Conservation (phyloP, 495 filamentous ascomycete genomes). For the Xylaria palmicola region DNA sequence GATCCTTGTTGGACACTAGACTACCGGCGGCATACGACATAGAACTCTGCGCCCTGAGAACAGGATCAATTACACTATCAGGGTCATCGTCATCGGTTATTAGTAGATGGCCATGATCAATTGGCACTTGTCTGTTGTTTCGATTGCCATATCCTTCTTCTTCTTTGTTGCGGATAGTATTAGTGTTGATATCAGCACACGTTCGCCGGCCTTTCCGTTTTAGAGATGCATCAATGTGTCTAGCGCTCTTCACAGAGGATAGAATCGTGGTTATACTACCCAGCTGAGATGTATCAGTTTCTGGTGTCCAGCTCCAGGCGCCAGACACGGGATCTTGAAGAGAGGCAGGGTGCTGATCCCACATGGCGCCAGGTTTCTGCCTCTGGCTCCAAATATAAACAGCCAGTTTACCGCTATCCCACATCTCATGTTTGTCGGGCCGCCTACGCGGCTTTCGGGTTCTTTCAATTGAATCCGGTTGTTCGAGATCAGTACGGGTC, state of each 20-base stretch:
- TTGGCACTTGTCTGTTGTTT: not conserved
- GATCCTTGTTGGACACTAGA: constrained; percentile 19
- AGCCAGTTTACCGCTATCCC: constrained; percentile 26
- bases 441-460: constrained; percentile 19
- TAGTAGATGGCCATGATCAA: not conserved
- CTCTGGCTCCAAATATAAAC: constrained; percentile 31
- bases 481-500: constrained; percentile 10
- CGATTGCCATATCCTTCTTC: not conserved
- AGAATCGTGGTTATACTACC: constrained; percentile 18
- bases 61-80: not conserved
- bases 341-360: constrained; percentile 18
- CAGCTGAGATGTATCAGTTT: constrained; percentile 1
- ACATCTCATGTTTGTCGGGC: constrained; percentile 24
- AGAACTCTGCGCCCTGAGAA: not conserved
- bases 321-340: constrained; percentile 29
- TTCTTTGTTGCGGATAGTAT: not conserved
- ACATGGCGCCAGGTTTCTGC: constrained; percentile 23
- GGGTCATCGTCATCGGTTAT: not conserved
- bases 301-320: constrained; percentile 24
- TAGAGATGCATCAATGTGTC: constrained; percentile 12
- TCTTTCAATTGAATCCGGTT: constrained; percentile 5
- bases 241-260: constrained; percentile 20
- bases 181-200: not conserved
- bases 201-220: constrained; percentile 8
- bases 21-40: constrained; percentile 14